Evolutionary conservation across 805 yeast species (phyloP).

Genomic region (Spathaspora gorwiae): DNA sequence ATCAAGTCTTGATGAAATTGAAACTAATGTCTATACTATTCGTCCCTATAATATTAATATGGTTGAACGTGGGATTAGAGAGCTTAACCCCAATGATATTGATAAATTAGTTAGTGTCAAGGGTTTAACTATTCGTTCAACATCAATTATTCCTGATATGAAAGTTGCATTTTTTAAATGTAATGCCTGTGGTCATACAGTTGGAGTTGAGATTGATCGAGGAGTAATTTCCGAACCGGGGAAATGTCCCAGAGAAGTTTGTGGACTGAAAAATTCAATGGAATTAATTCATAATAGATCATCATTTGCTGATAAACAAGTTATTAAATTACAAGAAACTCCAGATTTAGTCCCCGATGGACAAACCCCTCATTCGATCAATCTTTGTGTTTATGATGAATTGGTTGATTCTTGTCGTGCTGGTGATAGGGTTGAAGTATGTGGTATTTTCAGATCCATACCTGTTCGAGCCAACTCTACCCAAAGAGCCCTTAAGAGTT

Average conservation of each 20-base stretch:
- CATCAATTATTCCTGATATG: slow-evolving; percentile 96
- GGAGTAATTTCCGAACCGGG: slow-evolving; percentile 93
- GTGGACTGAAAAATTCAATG: slow-evolving; percentile 84
- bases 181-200: slow-evolving; percentile 89
- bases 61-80: slow-evolving; percentile 75
- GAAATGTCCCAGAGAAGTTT: slow-evolving; percentile 83
- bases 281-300: slow-evolving; percentile 87
- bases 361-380: slow-evolving; percentile 95
- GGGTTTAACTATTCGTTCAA: slow-evolving; percentile 84
- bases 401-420: slow-evolving; percentile 92
- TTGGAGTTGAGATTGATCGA: slow-evolving; percentile 87
- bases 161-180: slow-evolving; percentile 94
- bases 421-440: slow-evolving; percentile 93
- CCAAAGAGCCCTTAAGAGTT: slow-evolving; percentile 74
- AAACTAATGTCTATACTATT: slow-evolving; percentile 76
- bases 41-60: slow-evolving; percentile 83
- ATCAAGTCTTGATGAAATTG: slow-evolving; percentile 60
- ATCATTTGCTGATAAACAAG: slow-evolving; percentile 92
- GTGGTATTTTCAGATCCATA: slow-evolving; percentile 89
- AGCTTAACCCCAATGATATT: slow-evolving; percentile 87
- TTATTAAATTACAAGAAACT: slow-evolving; percentile 88
- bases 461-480: slow-evolving; percentile 86
- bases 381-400: slow-evolving; percentile 92
- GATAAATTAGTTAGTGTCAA: slow-evolving; percentile 89
- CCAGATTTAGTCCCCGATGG: slow-evolving; percentile 97